A percentile compares a stretch with the other conserved stretches of the same genome.
Evolutionary conservation across 2,329 filamentous ascomycete species (phyloP).

Genomic region (Aureobasidium sp.): DNA sequence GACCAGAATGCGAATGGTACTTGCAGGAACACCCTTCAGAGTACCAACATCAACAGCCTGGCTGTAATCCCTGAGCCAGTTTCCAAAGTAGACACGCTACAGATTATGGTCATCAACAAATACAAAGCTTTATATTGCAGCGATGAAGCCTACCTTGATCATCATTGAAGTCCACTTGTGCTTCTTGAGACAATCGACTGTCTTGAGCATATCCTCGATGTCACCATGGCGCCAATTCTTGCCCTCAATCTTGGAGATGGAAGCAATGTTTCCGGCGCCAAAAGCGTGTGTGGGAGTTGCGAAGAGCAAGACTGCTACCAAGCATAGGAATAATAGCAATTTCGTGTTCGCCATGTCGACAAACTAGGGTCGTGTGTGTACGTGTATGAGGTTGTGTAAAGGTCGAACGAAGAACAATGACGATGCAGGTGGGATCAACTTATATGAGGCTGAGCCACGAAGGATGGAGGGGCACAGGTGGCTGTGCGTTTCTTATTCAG

Average conservation of each 20-base stretch:
- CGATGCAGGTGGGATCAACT: background rate
- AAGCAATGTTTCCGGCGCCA: constrained; percentile 82
- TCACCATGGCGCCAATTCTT: constrained; percentile 66
- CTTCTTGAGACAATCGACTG: constrained; percentile 56
- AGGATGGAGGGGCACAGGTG: constrained; percentile 7
- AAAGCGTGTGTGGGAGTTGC: constrained; percentile 67
- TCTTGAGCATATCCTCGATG: constrained; percentile 83
- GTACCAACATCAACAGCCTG: constrained; percentile 92
- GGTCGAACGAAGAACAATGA: background rate
- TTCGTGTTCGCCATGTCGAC: constrained; percentile 19
- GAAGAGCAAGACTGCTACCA: constrained; percentile 45
- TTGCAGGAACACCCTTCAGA: constrained; percentile 81
- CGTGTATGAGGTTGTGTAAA: background rate
- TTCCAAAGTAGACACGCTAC: constrained; percentile 85
- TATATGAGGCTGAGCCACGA: background rate
- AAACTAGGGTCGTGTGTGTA: background rate
- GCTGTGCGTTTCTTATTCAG: background rate
- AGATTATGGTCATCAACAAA: background rate
- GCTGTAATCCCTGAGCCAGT: constrained; percentile 90
- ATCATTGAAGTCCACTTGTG: constrained; percentile 50
- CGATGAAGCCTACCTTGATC: constrained; percentile 34
- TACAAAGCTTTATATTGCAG: constrained; percentile 25
- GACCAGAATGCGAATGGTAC: constrained; percentile 82
- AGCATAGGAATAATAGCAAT: constrained; percentile 13
- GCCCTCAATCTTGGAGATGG: constrained; percentile 71